phyloP scores from a whole-genome alignment of 306 rosid genomes.

The Boehmeria nivea region DNA sequence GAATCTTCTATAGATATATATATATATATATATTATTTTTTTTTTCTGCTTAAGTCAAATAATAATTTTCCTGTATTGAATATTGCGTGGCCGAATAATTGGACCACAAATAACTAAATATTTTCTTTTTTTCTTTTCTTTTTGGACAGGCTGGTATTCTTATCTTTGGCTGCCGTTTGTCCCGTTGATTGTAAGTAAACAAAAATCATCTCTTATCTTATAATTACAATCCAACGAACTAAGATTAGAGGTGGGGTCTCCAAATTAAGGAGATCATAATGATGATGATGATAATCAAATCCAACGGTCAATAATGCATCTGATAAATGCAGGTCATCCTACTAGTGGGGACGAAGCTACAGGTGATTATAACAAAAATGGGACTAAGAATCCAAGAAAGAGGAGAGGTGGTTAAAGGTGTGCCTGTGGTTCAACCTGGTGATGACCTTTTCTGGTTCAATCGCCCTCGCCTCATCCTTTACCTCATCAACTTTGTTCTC shows the following conservation, averaged over 20 bases:
- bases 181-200: conserved; percentile 74
- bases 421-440: conserved; percentile 71
- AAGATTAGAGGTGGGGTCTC: no score
- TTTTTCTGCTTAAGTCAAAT: no score
- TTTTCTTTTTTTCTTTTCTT: not conserved
- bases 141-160: conserved; percentile 63
- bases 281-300: not conserved
- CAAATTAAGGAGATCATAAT: no score
- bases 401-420: conserved; percentile 79
- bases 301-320: not conserved
- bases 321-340: conserved; percentile 46
- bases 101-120: not conserved
- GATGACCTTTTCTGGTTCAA: conserved; percentile 85
- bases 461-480: conserved; percentile 62
- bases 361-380: conserved; percentile 87
- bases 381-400: conserved; percentile 59
- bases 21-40: no score
- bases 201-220: not conserved
- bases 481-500: conserved; percentile 74
- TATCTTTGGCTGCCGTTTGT: conserved; percentile 77
- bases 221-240: no score
- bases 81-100: conserved; percentile 7
- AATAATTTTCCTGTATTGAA: no score
- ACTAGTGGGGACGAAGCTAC: conserved; percentile 78
- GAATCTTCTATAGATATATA: no score